These are phyloP conservation scores for Multifurca ochricompacta DNA, from an alignment of 768 basidiomycete genomes.

Conservation along the genomic window DNA sequence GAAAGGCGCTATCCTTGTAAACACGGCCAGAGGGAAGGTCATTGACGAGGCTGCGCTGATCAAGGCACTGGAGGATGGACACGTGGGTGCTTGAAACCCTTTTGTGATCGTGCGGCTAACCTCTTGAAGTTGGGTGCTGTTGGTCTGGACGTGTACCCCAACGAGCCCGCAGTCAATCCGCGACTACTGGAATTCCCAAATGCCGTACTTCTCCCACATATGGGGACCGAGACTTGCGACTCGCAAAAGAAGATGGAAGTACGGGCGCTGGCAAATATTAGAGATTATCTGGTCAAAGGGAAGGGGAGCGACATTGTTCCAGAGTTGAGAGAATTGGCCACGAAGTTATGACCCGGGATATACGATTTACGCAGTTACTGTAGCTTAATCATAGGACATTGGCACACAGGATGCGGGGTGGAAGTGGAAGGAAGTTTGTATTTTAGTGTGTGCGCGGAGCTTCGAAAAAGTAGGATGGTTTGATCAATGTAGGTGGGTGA, in stretches of 20 bases:
- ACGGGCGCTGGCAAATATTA: slow-evolving; percentile 70
- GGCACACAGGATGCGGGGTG: too few relatives aligned
- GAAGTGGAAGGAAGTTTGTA: neutral
- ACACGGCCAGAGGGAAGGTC: slow-evolving; percentile 87
- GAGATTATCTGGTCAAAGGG: slow-evolving; percentile 58
- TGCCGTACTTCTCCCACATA: slow-evolving; percentile 81
- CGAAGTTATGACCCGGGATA: slow-evolving; percentile 12
- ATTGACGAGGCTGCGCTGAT: slow-evolving; percentile 86
- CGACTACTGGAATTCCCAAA: slow-evolving; percentile 74
- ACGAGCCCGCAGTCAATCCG: slow-evolving; percentile 77
- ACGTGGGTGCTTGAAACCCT: slow-evolving; percentile 44
- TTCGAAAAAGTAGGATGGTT: too few relatives aligned
- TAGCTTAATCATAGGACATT: neutral
- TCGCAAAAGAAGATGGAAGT: slow-evolving; percentile 78
- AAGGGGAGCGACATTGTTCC: slow-evolving; percentile 59
- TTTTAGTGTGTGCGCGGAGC: neutral
- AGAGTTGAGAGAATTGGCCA: slow-evolving; percentile 33
- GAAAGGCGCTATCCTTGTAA: slow-evolving; percentile 69
- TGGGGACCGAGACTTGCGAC: slow-evolving; percentile 85
- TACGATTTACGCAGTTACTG: neutral
- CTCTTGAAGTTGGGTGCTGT: slow-evolving; percentile 58
- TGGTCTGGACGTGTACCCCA: slow-evolving; percentile 80
- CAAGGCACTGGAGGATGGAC: slow-evolving; percentile 74
- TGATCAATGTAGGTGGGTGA: too few relatives aligned
- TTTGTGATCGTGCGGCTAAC: neutral